Evolutionary conservation across 2,329 filamentous ascomycete species (phyloP), one percentile per base, ranked within the genome.

Genomic region (Uncinocarpus reesii): DNA sequence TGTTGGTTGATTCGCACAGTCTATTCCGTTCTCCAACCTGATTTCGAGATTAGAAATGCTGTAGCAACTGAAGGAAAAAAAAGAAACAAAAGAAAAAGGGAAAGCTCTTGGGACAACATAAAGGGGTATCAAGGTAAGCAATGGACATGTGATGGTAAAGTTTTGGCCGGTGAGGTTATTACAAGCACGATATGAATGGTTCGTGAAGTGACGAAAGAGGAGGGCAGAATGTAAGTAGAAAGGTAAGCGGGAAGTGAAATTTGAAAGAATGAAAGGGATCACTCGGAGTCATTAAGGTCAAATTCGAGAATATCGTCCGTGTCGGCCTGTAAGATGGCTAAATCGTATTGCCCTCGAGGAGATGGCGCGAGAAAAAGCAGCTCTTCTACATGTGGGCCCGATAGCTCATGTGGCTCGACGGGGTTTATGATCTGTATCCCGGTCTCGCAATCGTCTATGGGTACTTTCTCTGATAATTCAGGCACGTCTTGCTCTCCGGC

Each of bases 401-500:
- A 13, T 3, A 36, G 16, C 7, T 31, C 13, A 35, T 35, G 29
- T 16, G 20, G 15, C 23, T 43, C 37, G 15, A 36, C 31, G 2
- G 37, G 21, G 11, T 48, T 16, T 18, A 42, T 35, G 26, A 31
- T 34, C 15, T 47, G 44, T 32, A 47, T 23, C 7, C 31, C 46
- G n/a, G 29, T 15, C 15, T 48, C 46, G n/a, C 29, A 48, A 24
- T 48, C 46, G 2, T 48, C 46, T 8, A 42, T 36, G 7, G 46
- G 41, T 7, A 20, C 2, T 36, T 49, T 49, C 26, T 44, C 42
- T 8, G 31, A 40, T 13, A 43, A 16, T 5, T 46, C 32, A 20
- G 46, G 38, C 18, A 16, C 26, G 7, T 52, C 35, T 13, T 15
- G 41, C 24, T 72, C 18, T n/a, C n/a, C n/a, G n/a, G n/a, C 70